Conservation (phyloP, 2,329 filamentous ascomycete genomes). For the Sarocladiaceae sp. region DNA sequence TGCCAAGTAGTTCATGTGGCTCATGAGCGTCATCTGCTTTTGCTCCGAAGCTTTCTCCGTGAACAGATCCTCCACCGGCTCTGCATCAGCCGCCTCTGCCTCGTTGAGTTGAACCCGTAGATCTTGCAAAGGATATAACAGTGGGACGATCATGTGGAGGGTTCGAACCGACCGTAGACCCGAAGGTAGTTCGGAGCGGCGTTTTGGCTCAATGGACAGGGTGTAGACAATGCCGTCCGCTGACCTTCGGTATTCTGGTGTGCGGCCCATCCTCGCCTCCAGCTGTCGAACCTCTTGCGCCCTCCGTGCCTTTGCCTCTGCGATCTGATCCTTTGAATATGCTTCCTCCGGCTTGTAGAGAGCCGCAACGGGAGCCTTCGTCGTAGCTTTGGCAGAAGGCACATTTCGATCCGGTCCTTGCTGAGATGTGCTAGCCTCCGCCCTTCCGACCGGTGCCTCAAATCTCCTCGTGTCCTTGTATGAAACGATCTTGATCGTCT, state of each 20-base stretch:
- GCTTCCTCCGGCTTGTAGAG: constrained; percentile 37
- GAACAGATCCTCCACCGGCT: constrained; percentile 60
- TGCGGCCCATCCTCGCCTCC: constrained; percentile 65
- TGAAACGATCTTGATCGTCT: constrained; percentile 63
- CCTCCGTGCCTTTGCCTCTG: constrained; percentile 55
- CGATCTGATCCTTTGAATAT: constrained; percentile 54
- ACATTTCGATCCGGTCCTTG: constrained; percentile 5
- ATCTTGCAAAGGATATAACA: constrained; percentile 64
- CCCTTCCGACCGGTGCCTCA: constrained; percentile 15
- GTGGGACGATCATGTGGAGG: constrained; percentile 62
- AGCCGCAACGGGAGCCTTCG: not conserved
- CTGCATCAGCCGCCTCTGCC: constrained; percentile 52
- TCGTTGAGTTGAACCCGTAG: constrained; percentile 61
- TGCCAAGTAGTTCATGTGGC: constrained; percentile 67
- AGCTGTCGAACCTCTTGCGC: constrained; percentile 64
- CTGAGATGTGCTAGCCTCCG: not conserved
- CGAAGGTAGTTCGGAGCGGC: constrained; percentile 52
- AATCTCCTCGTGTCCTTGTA: constrained; percentile 46
- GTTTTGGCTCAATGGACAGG: constrained; percentile 61
- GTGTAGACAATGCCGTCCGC: constrained; percentile 65
- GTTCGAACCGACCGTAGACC: constrained; percentile 56
- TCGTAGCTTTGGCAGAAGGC: not conserved
- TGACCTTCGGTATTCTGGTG: constrained; percentile 61
- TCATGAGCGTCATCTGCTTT: constrained; percentile 59
- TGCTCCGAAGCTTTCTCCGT: constrained; percentile 49